Evolutionary conservation across 495 filamentous ascomycete species (phyloP).

Genomic region (Hyaloscypha bicolor): DNA sequence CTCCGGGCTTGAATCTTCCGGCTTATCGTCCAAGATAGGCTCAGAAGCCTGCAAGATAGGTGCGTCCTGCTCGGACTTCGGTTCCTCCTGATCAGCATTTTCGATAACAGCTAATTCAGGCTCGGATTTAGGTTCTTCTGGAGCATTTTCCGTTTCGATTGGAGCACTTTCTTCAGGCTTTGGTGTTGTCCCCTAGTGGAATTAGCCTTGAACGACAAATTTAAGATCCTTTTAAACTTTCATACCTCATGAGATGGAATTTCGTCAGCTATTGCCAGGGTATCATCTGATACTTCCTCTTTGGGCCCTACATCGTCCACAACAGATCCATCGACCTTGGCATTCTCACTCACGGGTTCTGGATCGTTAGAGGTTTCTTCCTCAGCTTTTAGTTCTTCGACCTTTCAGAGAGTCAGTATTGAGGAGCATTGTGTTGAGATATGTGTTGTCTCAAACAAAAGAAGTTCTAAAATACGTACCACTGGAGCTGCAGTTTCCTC

Average conservation of each 20-base stretch:
- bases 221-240: too few relatives aligned
- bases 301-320: background rate
- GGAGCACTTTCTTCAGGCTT: conserved; percentile 11
- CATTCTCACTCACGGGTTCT: background rate
- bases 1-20: background rate
- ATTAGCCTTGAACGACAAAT: background rate
- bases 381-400: background rate
- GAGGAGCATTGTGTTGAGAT: background rate
- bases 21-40: background rate
- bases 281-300: background rate
- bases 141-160: conserved; percentile 14
- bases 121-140: conserved; percentile 7
- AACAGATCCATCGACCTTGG: background rate
- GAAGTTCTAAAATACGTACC: background rate
- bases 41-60: conserved; percentile 10
- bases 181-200: background rate
- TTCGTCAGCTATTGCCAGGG: background rate
- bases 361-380: background rate
- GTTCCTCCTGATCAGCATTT: background rate
- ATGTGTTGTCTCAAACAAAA: background rate
- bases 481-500: conserved; percentile 11
- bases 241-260: too few relatives aligned
- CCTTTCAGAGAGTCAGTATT: background rate
- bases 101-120: conserved; percentile 3
- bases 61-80: conserved; percentile 7